Evolutionary conservation across 306 rosid genomes (phyloP).

Genomic region (Calophaca sinica): DNA sequence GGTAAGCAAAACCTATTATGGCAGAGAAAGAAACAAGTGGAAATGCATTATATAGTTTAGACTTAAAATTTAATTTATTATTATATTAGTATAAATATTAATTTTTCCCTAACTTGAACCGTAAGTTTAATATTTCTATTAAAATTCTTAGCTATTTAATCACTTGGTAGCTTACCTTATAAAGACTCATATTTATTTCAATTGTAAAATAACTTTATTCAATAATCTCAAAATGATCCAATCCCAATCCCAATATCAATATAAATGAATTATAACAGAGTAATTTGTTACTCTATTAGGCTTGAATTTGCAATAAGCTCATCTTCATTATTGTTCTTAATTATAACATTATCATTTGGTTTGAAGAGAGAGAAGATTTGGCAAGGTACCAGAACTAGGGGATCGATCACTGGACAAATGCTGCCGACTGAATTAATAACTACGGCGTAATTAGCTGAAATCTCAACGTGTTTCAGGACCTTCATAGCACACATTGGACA

Average conservation of each 20-base stretch:
- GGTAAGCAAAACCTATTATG: constrained; percentile 16
- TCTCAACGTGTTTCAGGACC: background rate
- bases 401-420: background rate
- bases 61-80: background rate
- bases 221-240: too few species aligned
- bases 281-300: background rate
- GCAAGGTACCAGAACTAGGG: background rate
- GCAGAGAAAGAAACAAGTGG: background rate
- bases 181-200: too few species aligned
- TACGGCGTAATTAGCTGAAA: constrained; percentile 26
- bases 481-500: constrained; percentile 18
- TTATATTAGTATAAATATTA: background rate
- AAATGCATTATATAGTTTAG: background rate
- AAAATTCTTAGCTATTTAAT: background rate
- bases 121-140: background rate
- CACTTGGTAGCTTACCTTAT: too few species aligned
- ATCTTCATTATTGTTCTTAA: background rate
- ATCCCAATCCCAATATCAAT: too few species aligned
- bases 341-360: background rate
- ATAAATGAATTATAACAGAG: background rate
- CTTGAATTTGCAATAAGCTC: background rate
- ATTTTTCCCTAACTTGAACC: background rate
- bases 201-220: too few species aligned
- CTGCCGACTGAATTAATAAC: constrained; percentile 42
- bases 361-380: background rate